Base-by-base conservation (phyloP, 805 yeast species). In the Saccharomycopsis sp. region DNA sequence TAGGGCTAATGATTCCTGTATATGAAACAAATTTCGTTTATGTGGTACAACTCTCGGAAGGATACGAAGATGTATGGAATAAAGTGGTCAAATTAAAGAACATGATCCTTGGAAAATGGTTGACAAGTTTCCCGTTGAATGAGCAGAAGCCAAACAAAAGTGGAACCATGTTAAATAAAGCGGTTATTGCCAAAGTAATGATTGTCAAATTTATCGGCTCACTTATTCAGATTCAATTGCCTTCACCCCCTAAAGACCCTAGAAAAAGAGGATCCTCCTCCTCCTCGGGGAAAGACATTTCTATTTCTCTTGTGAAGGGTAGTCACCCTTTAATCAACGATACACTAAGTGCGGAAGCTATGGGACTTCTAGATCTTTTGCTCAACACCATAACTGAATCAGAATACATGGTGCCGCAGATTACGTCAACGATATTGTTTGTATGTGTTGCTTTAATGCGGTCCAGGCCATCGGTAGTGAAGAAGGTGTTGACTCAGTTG, bases 141-240 rank as follows among this genome's bases (percentile, higher is more conserved):
- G 41, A 44, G 22, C 5, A 17, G 22, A 44, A 44, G 12, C 22
- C 49, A 17, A 44, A 19, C 19, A 44, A 8, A 44, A 44, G 22
- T 44, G 49, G 49, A 17, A 44, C 49, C 7, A 44, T 7, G 19
- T 17, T 44, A 44, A 44, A 44, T 12, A n/a, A 19, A 19, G 49
- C 49, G 22, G 22, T 44, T 8, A 44, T 44, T 12, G 73, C 84
- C 53, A 83, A 81, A 69, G 72, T 87, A n/a, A 85, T 92, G 29
- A 75, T 86, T n/a, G 74, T 86, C 56, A 89, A 87, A 70, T 83
- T 92, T 60, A 80, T 89, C 9, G 82, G 82, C n/a, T 78, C 78
- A 57, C 71, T 85, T 2, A 75, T 85, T 14, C 73, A 77, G 41
- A 77, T 80, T 1, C 90, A 86, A 59, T 71, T 83, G 2, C 75